Evolutionary conservation across 176 grass and related monocot species (phyloP).

Genomic region (Hyparrhenia diplandra): DNA sequence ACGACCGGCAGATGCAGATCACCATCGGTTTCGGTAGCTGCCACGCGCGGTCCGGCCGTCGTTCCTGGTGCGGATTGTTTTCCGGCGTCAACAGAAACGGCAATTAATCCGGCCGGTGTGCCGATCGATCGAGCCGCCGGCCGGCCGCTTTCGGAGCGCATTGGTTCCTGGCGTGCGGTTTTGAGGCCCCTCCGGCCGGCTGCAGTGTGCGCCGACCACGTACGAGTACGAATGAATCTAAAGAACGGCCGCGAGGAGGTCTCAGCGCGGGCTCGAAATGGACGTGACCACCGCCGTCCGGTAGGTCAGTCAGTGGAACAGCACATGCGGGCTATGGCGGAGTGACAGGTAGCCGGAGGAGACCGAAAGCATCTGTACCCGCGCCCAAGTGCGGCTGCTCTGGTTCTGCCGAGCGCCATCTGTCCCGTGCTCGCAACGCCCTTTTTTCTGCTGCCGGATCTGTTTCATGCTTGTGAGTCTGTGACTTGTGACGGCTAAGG

Average conservation of each 20-base stretch:
- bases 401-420: not conserved
- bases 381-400: not conserved
- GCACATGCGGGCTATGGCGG: conserved; percentile 37
- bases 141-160: no score
- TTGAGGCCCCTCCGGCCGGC: not conserved
- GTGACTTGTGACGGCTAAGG: no score
- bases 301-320: not conserved
- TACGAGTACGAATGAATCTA: not conserved
- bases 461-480: no score
- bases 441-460: not conserved
- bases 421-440: not conserved
- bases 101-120: no score
- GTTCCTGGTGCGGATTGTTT: no score
- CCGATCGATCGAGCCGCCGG: no score
- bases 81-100: not conserved
- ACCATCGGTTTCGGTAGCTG: not conserved
- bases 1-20: not conserved
- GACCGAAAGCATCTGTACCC: conserved; percentile 37
- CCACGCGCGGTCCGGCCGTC: no score
- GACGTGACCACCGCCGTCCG: not conserved
- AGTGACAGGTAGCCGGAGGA: conserved; percentile 35
- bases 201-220: not conserved
- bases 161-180: not conserved
- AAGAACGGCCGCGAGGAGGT: conserved; percentile 37
- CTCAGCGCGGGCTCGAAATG: not conserved